Evolutionary conservation across 208 protist species (phyloP).

Genomic region (Trichomonas vaginalis): DNA sequence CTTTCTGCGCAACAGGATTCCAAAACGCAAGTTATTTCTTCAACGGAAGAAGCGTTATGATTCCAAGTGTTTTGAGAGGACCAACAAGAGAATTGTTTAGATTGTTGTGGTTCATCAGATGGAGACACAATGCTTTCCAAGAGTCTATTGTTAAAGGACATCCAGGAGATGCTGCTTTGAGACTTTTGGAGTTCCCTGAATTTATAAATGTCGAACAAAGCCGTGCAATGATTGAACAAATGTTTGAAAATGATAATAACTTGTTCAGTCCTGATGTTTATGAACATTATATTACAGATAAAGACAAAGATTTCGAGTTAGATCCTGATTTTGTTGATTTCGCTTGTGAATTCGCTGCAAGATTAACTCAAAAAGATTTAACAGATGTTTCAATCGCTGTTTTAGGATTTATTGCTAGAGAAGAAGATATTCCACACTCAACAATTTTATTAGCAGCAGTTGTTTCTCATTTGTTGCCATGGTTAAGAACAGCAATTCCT

Average conservation of each 20-base stretch:
- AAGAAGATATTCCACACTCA: background rate
- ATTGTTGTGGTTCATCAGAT: background rate
- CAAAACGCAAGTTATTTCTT: background rate
- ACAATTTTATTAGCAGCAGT: background rate
- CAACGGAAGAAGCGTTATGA: background rate
- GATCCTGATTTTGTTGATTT: background rate
- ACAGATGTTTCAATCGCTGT: background rate
- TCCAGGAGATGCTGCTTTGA: background rate
- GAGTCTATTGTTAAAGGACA: background rate
- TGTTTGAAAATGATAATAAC: background rate
- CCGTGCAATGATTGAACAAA: background rate
- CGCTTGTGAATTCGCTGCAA: background rate
- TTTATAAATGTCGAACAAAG: background rate
- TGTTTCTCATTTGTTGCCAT: conserved; percentile 1
- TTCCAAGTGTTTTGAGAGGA: background rate
- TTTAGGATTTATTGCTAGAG: background rate
- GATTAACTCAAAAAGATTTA: background rate
- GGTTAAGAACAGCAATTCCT: conserved; percentile 2
- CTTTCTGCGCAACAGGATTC: background rate
- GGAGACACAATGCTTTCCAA: background rate
- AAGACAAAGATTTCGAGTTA: background rate
- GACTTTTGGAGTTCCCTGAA: background rate
- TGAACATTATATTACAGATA: background rate
- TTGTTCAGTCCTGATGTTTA: background rate
- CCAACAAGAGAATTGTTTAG: background rate